These are phyloP conservation scores for Trichoderma sp. DNA, from an alignment of 2,329 filamentous ascomycete species.

Conservation along the genomic window DNA sequence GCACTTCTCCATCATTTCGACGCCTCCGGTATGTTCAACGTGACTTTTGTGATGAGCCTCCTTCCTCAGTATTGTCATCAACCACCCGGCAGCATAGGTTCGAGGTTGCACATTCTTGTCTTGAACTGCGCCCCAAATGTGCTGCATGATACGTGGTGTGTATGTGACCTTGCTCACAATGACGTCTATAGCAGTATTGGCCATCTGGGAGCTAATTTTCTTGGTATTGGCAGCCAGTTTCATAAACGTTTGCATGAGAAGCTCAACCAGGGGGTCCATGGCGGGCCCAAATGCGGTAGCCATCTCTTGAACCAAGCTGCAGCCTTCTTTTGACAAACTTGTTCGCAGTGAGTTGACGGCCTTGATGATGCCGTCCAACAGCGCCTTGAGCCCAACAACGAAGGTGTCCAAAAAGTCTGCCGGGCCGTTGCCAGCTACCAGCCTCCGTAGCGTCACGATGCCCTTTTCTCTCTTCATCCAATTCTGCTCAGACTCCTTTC, in stretches of 20 bases:
- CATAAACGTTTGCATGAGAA: conserved; percentile 83
- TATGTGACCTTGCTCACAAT: conserved; percentile 80
- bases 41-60: conserved; percentile 75
- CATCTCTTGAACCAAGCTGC: conserved; percentile 78
- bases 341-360: conserved; percentile 79
- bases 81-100: conserved; percentile 74
- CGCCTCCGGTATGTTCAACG: conserved; percentile 78
- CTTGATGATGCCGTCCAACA: conserved; percentile 88
- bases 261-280: conserved; percentile 85
- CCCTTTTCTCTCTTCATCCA: conserved; percentile 85
- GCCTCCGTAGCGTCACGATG: conserved; percentile 68
- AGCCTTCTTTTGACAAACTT: conserved; percentile 84
- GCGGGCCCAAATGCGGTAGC: conserved; percentile 71
- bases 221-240: conserved; percentile 89
- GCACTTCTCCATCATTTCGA: conserved; percentile 82
- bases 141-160: conserved; percentile 76
- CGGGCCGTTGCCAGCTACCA: conserved; percentile 80
- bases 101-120: conserved; percentile 93
- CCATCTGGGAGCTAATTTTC: conserved; percentile 84
- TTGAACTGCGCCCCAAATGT: conserved; percentile 75
- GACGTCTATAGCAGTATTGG: conserved; percentile 74
- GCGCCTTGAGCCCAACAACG: conserved; percentile 63
- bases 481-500: conserved; percentile 84
- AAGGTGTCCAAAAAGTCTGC: conserved; percentile 72
- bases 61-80: conserved; percentile 76